Evolutionary conservation across 306 rosid genomes (phyloP), one percentile per base, ranked within the genome.

Genomic region (Geum urbanum): DNA sequence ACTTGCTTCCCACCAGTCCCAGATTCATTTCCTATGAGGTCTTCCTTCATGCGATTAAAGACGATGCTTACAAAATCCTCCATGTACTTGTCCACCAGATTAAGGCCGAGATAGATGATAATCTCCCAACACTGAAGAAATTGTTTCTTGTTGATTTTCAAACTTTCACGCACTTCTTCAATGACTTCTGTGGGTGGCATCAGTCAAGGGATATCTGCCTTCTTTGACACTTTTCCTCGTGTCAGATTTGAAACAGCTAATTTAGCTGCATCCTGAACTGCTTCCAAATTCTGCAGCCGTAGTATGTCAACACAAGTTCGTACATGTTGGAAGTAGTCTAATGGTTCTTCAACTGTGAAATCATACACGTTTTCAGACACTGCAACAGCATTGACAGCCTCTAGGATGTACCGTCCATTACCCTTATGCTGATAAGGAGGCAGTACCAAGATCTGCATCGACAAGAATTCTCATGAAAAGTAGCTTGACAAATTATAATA

Each of bases 41-140:
- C 99, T 66, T 87, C 86, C 76, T 88, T 89, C 77, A 91, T 79
- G 72, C 83, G 91, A 80, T 74, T 79, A 16, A 89, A 89, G 76
- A 91, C 76, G 47, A 87, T 72, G 50, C 77, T 72, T 50, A 82
- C 73, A 79, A 87, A 91, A 83, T 94, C 86, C 50, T 83, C 86
- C 83, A 80, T 76, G 84, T 89, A 72, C 80, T 79, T 91, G 64
- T 83, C 88, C 63, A 63, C 71, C 22, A 90, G 86, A 69, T 83
- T 71, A 72, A 91, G 85, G 62, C 91, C 84, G 39, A 90, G 84
- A 81, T 80, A 91, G 77, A 94, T 74, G 78, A 88, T 76, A 69
- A 91, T 86, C 86, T 94, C 97, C 99, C 99, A 94, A 72, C 99
- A 94, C 72, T 80, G 87, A 66, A 91, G 85, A 76, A 88, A 86